Conservation (phyloP, 306 rosid species). For the Fragaria iinumae region DNA sequence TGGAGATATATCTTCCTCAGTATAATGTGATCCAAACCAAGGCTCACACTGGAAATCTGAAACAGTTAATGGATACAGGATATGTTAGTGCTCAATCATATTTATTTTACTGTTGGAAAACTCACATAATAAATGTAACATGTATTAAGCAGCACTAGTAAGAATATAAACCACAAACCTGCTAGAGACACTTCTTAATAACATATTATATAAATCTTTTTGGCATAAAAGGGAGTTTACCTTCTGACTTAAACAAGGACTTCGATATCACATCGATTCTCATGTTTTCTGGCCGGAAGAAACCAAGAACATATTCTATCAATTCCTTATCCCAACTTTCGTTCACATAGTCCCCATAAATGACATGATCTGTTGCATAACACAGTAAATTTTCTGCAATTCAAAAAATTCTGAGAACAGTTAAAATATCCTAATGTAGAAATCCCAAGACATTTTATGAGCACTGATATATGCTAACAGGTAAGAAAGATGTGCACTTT, state of each 20-base stretch:
- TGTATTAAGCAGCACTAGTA: neutral
- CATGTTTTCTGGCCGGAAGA: constrained; percentile 89
- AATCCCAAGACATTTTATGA: too few species aligned
- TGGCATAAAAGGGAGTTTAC: constrained; percentile 29
- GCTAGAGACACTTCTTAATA: too few species aligned
- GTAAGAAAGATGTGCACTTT: neutral
- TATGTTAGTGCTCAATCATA: constrained; percentile 3
- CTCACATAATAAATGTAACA: too few species aligned
- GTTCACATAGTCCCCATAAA: constrained; percentile 77
- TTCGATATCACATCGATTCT: constrained; percentile 81
- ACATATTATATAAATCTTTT: too few species aligned
- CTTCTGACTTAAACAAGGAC: constrained; percentile 51
- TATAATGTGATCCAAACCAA: constrained; percentile 83
- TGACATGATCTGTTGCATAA: constrained; percentile 82
- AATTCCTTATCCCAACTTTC: constrained; percentile 74
- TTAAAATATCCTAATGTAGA: neutral
- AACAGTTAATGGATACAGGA: constrained; percentile 16
- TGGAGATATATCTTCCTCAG: constrained; percentile 66
- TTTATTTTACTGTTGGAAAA: neutral
- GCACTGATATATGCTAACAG: neutral
- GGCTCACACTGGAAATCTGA: constrained; percentile 72
- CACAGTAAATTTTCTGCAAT: constrained; percentile 64
- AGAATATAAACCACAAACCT: neutral
- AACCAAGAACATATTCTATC: constrained; percentile 63
- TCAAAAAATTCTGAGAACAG: constrained; percentile 27